A percentile compares a stretch with the other conserved stretches of the same genome.
phyloP scores from a whole-genome alignment of 441 rosid species.

The Capsella rubella region DNA sequence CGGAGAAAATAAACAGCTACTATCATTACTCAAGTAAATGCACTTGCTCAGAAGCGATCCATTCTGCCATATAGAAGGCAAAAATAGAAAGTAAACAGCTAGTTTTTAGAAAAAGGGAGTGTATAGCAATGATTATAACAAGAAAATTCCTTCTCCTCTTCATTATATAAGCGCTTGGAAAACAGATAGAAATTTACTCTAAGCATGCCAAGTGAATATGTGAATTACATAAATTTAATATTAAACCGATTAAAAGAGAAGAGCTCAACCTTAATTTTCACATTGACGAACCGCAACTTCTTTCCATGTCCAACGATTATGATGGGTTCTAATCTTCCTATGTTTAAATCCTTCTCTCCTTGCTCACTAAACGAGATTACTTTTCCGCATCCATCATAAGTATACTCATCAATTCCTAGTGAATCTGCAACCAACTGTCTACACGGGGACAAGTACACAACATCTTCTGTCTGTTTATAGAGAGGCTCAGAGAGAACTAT shows the following conservation, averaged over 20 bases:
- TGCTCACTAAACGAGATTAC: slow-evolving; percentile 69
- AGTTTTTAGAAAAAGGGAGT: slow-evolving; percentile 28
- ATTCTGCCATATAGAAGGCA: slow-evolving; percentile 62
- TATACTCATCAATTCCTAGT: slow-evolving; percentile 81
- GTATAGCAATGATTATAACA: slow-evolving; percentile 22
- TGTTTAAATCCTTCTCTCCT: slow-evolving; percentile 56
- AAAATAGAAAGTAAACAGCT: slow-evolving; percentile 25
- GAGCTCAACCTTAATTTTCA: slow-evolving; percentile 82
- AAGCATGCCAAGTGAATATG: slow-evolving; percentile 24
- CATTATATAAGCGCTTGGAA: slow-evolving; percentile 29
- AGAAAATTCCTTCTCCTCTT: slow-evolving; percentile 21
- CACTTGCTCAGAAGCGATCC: slow-evolving; percentile 88
- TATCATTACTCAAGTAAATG: slow-evolving; percentile 88
- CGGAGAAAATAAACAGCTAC: slow-evolving; percentile 82
- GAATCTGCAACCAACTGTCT: slow-evolving; percentile 90
- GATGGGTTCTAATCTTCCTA: slow-evolving; percentile 69
- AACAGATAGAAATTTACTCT: not conserved
- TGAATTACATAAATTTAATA: not conserved
- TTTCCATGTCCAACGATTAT: slow-evolving; percentile 92
- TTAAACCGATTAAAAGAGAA: slow-evolving; percentile 32
- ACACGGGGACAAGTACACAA: slow-evolving; percentile 82
- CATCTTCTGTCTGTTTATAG: slow-evolving; percentile 81
- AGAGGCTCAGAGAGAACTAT: slow-evolving; percentile 76
- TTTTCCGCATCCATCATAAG: slow-evolving; percentile 95
- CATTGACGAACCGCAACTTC: slow-evolving; percentile 87